Conservation (phyloP, 169 alveolate genomes). For the Ophryocystis elektroscirrha region DNA sequence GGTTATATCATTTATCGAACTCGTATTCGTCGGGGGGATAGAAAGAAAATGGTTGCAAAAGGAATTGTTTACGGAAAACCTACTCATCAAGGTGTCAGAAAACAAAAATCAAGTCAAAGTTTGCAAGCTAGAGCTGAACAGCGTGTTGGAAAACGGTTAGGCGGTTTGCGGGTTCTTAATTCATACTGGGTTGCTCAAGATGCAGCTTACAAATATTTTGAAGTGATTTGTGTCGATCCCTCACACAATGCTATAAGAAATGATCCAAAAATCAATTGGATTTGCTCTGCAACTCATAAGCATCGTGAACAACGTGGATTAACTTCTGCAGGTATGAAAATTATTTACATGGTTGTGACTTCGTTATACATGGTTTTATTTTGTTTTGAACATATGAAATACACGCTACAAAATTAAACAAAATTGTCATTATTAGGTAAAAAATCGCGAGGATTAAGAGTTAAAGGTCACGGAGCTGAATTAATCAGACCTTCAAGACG, state of each 20-base stretch:
- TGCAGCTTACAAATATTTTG: slow-evolving; percentile 87
- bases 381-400: background rate
- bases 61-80: slow-evolving; percentile 99
- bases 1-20: slow-evolving; percentile 95
- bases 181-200: slow-evolving; percentile 99
- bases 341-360: background rate
- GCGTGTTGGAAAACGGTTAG: slow-evolving; percentile 83
- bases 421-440: slow-evolving; percentile 32
- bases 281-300: slow-evolving; percentile 80
- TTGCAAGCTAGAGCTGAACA: slow-evolving; percentile 92
- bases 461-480: slow-evolving; percentile 73
- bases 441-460: slow-evolving; percentile 65
- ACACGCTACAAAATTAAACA: background rate
- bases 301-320: slow-evolving; percentile 96
- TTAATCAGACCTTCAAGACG: slow-evolving; percentile 77
- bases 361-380: background rate
- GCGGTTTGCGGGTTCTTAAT: slow-evolving; percentile 86
- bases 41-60: slow-evolving; percentile 80
- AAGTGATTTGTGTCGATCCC: slow-evolving; percentile 93
- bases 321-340: slow-evolving; percentile 58
- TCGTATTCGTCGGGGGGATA: slow-evolving; percentile 97
- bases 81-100: slow-evolving; percentile 80
- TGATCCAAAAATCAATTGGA: slow-evolving; percentile 93
- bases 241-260: slow-evolving; percentile 86
- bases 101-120: slow-evolving; percentile 79